Base-by-base conservation (phyloP, 2,329 filamentous ascomycete genomes). In the Aspergillus chevalieri region DNA sequence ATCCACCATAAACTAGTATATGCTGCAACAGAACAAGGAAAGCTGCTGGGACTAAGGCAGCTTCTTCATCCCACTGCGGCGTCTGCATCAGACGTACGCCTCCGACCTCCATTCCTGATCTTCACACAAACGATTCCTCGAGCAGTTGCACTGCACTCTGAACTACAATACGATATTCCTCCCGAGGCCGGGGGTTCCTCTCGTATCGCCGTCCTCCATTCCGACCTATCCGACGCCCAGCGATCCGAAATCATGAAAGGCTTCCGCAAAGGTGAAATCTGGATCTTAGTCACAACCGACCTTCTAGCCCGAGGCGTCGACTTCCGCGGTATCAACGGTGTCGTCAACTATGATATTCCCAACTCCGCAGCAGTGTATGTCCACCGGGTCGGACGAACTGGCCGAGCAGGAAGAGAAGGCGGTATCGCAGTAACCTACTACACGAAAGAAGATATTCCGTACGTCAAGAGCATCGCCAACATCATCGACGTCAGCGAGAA, bases 301-400 rank as follows among this genome's bases (percentile, higher is more conserved):
- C 81, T 98, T 6, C 78, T 98, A 9, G 87, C 91, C 14, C 87
- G 93, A 30, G 93, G 93, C 17, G 85, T 98, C 38, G 93, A 98
- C 69, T 96, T 98, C 73, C 84, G 87, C 7, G 93, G 93, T 45
- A 85, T 98, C 55, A 96, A 96, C 62, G 90, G 91, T 43, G 91
- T 98, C 0, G 87, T 98, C 46, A 98, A 97, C 71, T 98, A 96
- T 72, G 93, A 98, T 67, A 89, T 96, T 7, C 93, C 93, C 0
- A 89, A 85, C n/a, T 91, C 87, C 0, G 86, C 87, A 4, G 92
- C 91, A 0, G 84, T 83, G 1, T 98, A 98, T 65, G 87, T 98
- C 6, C 93, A 98, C 71, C 87, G 93, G 9, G 90, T 93, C 0
- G 93, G 93, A 0, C 82, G 93, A 43, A 97, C 93, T 0, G 93